Conservation (phyloP, 2,329 filamentous ascomycete species). For the Beauveria rudraprayagi region DNA sequence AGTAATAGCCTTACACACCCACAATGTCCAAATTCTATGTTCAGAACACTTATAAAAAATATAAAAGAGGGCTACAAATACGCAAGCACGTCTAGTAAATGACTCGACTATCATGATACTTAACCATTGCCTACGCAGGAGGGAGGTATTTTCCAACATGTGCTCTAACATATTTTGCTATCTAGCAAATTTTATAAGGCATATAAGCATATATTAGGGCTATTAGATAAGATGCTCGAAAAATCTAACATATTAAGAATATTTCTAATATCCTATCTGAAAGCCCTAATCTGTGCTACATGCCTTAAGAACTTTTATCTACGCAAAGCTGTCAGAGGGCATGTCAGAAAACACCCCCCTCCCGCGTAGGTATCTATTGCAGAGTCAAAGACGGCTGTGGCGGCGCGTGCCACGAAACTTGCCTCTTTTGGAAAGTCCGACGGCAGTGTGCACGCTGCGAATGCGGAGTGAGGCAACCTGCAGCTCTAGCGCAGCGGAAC, state of each 20-base stretch:
- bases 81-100: neutral
- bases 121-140: neutral
- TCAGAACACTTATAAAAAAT: constrained; percentile 10
- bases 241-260: too few species aligned
- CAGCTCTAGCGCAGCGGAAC: constrained; percentile 1
- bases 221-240: too few species aligned
- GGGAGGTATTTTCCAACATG: too few species aligned
- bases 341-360: too few species aligned
- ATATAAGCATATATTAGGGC: too few species aligned
- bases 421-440: constrained; percentile 11
- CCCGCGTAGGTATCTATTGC: too few species aligned
- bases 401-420: neutral
- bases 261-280: too few species aligned
- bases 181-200: too few species aligned
- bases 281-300: too few species aligned
- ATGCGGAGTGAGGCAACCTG: constrained; percentile 7
- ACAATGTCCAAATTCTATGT: constrained; percentile 17
- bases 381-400: neutral
- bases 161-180: too few species aligned
- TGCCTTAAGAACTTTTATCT: too few species aligned
- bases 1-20: constrained; percentile 17
- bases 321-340: too few species aligned
- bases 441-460: neutral
- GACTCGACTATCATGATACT: neutral
- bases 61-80: constrained; percentile 12